Base-by-base conservation (phyloP, 371 early-diverging fungal species). In the Chytridiales sp. region DNA sequence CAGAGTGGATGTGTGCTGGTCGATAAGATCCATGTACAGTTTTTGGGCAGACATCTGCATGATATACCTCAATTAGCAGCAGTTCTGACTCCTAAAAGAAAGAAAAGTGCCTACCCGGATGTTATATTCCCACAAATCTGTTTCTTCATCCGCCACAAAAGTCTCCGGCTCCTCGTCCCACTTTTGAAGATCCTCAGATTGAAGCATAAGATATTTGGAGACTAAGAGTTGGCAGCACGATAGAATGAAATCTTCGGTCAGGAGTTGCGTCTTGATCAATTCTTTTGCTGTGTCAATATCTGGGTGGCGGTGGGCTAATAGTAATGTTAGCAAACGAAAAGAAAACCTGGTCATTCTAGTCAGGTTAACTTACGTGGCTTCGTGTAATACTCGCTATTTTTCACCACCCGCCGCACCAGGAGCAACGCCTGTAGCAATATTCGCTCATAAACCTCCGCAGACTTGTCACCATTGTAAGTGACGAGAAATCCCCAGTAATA, bases 121-220 rank as follows among this genome's bases (percentile, higher is more conserved):
- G 56, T 87, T 87, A 70, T 83, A 93, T 61, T 86, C 88, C 90
- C 92, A 94, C 41, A 88, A 86, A 62, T 94, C 93, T 9, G 89
- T 80, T 55, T 90, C 92, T 21, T 90, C 85, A 15, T 86, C 85
- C 40, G 81, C 76, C 9, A 88, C 72, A 87, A 90, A 96, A 2
- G 79, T 83, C 73, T 96, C 95, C 4, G 95, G 92, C 62, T 89
- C 90, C 1, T 88, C 85, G 47, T 89, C 86, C 95, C 94, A 94
- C 64, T 73, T 72, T 27, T 73, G 78, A 56, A 93, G 68, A 67
- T 94, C 94, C 9, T 71, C 77, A 0, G 79, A 75, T 21, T 80
- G 80, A 30, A 92, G 67, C 8, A 84, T 71, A 74, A 95, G 77
- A 54, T 91, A 93, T 54, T 85, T 80, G 4, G 85, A 77, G 30